Conservation (phyloP, 2,329 filamentous ascomycete genomes). For the Xylariaceae sp. region DNA sequence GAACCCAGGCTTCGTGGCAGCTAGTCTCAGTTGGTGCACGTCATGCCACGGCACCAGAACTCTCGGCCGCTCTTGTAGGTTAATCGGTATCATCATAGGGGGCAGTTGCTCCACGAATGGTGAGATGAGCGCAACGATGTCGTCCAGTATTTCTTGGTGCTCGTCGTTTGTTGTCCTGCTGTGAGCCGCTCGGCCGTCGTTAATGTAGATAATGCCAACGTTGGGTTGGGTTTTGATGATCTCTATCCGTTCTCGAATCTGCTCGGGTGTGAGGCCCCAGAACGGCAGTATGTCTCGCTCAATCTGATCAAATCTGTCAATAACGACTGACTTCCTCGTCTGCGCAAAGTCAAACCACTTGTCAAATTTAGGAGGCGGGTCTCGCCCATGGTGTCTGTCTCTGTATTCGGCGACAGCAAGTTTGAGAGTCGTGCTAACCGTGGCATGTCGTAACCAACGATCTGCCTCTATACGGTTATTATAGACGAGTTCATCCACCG, state of each 20-base stretch:
- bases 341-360: slow-evolving; percentile 80
- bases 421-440: slow-evolving; percentile 45
- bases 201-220: slow-evolving; percentile 54
- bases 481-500: slow-evolving; percentile 50
- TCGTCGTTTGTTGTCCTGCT: slow-evolving; percentile 34
- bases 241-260: slow-evolving; percentile 60
- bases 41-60: slow-evolving; percentile 70
- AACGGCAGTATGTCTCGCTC: slow-evolving; percentile 73
- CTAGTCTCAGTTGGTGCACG: slow-evolving; percentile 31
- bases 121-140: slow-evolving; percentile 64
- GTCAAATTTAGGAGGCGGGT: slow-evolving; percentile 78
- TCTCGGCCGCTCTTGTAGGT: slow-evolving; percentile 71
- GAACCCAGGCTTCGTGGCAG: slow-evolving; percentile 32
- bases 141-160: slow-evolving; percentile 38
- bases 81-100: slow-evolving; percentile 83
- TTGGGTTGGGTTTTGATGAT: slow-evolving; percentile 40
- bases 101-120: slow-evolving; percentile 71
- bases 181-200: slow-evolving; percentile 57
- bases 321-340: slow-evolving; percentile 63
- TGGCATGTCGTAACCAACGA: slow-evolving; percentile 48
- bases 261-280: slow-evolving; percentile 67
- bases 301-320: slow-evolving; percentile 81
- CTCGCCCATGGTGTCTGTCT: slow-evolving; percentile 57
- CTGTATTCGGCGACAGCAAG: slow-evolving; percentile 50
- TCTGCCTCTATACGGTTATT: slow-evolving; percentile 45